Evolutionary conservation across 2,329 filamentous ascomycete species (phyloP), one percentile per base, ranked within the genome.

Genomic region (Fusarium clavum): DNA sequence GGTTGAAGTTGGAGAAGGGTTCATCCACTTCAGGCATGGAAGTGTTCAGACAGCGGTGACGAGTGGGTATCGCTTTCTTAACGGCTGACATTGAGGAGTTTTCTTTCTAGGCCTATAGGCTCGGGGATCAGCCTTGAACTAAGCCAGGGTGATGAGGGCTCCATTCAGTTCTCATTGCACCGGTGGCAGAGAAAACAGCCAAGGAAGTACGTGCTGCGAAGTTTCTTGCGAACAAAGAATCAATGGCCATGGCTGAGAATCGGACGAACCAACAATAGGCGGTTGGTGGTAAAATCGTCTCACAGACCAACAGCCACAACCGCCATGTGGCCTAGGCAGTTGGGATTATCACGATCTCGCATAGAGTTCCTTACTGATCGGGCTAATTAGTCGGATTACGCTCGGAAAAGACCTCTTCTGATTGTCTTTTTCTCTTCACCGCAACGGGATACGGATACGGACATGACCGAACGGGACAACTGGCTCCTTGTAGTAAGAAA

Each of bases 1-100:
- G 49, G 27, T 38, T 52, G 40, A 49, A 20, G 47, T 38, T 32
- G 29, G 30, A 49, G 34, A 41, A 47, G 27, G 24, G 20, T 52
- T 41, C 52, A 45, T 43, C 38, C 48, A 46, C 47, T 32, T 32
- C 34, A 52, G 66, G 32, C 24, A 9, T 51, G 53, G 34, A 61
- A 64, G 30, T 44, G 43, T 48, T 41, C 30, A 41, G 54, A 16
- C 53, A 32, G 29, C 34, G 43, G 57, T 64, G 60, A 59, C 53
- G 61, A 61, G 67, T 58, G 67, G 53, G 40, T 57, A 56, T 48
- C 22, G 20, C 27, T 9, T 59, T 45, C 34, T 41, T 43, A 62
- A 58, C 48, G 57, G 67, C 73, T 70, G 67, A 75, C 64, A 25
- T 69, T 51, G 24, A 44, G 20, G 24, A 48, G 20, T 55, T 61